Percentiles rank a stretch among this genome's conserved stretches.
Evolutionary conservation across 352 stramenopile genomes (phyloP).

Genomic region (Globisporangium spiculum): DNA sequence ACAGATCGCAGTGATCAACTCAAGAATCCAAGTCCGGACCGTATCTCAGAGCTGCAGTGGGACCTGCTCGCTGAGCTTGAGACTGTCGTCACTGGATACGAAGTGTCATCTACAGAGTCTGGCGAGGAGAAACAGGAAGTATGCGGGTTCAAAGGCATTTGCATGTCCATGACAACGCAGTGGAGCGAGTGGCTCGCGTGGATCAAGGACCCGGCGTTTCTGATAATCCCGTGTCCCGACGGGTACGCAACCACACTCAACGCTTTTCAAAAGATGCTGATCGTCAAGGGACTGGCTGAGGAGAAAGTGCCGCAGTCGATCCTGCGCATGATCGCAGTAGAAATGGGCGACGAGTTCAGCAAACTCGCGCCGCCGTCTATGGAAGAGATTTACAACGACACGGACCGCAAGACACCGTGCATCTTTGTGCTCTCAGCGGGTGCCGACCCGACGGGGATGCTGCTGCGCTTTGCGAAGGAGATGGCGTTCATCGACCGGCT

Average conservation of each 20-base stretch:
- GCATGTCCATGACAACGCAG: slow-evolving; percentile 52
- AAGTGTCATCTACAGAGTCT: background rate
- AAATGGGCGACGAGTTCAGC: slow-evolving; percentile 87
- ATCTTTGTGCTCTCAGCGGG: slow-evolving; percentile 93
- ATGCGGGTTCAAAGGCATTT: slow-evolving; percentile 59
- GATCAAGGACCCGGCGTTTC: slow-evolving; percentile 46
- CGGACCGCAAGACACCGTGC: slow-evolving; percentile 89
- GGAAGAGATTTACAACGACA: slow-evolving; percentile 93
- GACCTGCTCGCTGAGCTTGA: slow-evolving; percentile 80
- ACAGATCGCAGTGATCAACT: slow-evolving; percentile 21
- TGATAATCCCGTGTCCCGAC: slow-evolving; percentile 42
- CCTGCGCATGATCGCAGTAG: slow-evolving; percentile 78
- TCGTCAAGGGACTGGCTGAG: slow-evolving; percentile 81
- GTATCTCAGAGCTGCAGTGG: slow-evolving; percentile 80
- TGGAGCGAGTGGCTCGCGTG: slow-evolving; percentile 61
- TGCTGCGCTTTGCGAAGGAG: slow-evolving; percentile 91
- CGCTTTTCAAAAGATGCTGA: slow-evolving; percentile 72
- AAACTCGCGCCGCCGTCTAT: slow-evolving; percentile 83
- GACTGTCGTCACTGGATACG: slow-evolving; percentile 36
- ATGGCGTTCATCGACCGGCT: slow-evolving; percentile 85
- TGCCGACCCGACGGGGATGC: slow-evolving; percentile 90
- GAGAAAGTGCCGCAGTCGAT: slow-evolving; percentile 89
- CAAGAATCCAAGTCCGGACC: slow-evolving; percentile 62
- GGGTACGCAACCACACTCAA: slow-evolving; percentile 40
- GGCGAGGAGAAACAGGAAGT: slow-evolving; percentile 21